phyloP scores from a whole-genome alignment of 495 filamentous ascomycete species.

The Podospora sp. region DNA sequence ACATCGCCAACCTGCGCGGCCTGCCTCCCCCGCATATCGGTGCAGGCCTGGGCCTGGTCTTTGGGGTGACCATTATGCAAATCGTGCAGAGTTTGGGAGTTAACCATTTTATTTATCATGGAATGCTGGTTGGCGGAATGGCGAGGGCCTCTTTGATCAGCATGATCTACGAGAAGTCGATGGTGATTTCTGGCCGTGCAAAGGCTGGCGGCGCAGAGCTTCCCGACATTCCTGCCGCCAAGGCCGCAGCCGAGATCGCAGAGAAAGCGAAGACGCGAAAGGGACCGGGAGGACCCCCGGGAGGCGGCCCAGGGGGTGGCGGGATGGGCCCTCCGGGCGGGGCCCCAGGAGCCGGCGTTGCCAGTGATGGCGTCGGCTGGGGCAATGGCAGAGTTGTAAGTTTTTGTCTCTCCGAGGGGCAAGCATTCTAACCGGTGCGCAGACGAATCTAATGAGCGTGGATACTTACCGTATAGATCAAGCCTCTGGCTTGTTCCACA shows the following conservation, averaged over 20 bases:
- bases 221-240: slow-evolving; percentile 35
- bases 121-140: slow-evolving; percentile 80
- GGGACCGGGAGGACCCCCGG: slow-evolving; percentile 29
- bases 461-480: slow-evolving; percentile 90
- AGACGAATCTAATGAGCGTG: slow-evolving; percentile 84
- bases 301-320: slow-evolving; percentile 6
- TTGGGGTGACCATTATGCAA: slow-evolving; percentile 80
- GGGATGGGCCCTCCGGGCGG: slow-evolving; percentile 32
- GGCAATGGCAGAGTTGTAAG: slow-evolving; percentile 76
- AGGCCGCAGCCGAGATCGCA: slow-evolving; percentile 36
- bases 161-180: slow-evolving; percentile 77
- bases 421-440: slow-evolving; percentile 14
- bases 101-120: slow-evolving; percentile 81
- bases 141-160: slow-evolving; percentile 72
- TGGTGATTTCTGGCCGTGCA: slow-evolving; percentile 78
- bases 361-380: slow-evolving; percentile 78
- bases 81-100: slow-evolving; percentile 68
- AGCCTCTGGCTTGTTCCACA: slow-evolving; percentile 83
- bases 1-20: slow-evolving; percentile 55
- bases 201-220: slow-evolving; percentile 64
- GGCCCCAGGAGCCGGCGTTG: slow-evolving; percentile 45
- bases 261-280: slow-evolving; percentile 45
- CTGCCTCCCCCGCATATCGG: slow-evolving; percentile 62
- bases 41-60: slow-evolving; percentile 68
- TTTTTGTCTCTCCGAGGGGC: not conserved